Evolutionary conservation across 169 alveolate genomes (phyloP).

Genomic region (Plasmodium cynomolgi): DNA sequence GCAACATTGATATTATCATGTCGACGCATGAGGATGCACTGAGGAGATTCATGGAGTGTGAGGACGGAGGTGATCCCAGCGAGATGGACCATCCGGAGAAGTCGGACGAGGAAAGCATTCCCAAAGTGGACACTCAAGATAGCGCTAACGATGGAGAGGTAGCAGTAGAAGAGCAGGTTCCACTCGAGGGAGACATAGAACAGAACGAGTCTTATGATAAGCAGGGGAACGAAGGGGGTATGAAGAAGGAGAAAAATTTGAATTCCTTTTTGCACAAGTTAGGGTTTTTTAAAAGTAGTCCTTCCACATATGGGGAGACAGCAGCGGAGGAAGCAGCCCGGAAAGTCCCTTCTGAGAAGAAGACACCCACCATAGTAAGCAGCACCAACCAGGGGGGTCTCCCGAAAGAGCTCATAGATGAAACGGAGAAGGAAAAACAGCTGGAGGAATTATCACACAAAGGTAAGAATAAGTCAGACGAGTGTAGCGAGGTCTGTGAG

Average conservation of each 20-base stretch:
- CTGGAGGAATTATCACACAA: not conserved
- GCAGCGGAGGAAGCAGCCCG: not conserved
- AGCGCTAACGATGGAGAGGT: not conserved
- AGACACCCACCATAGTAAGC: not conserved
- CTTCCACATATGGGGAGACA: not conserved
- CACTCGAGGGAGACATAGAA: not conserved
- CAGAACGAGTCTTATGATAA: not conserved
- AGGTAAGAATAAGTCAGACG: not conserved
- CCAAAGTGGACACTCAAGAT: not conserved
- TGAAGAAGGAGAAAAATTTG: slow-evolving; percentile 37
- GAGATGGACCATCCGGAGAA: not conserved
- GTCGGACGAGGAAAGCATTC: not conserved
- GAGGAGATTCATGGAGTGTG: slow-evolving; percentile 40
- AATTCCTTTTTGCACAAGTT: slow-evolving; percentile 54
- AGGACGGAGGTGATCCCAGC: slow-evolving; percentile 20
- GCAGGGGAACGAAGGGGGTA: not conserved
- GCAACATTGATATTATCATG: slow-evolving; percentile 60
- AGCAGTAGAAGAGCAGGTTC: not conserved
- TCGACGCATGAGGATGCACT: slow-evolving; percentile 55
- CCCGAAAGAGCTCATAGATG: not conserved
- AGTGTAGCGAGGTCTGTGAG: not conserved
- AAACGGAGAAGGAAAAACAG: not conserved
- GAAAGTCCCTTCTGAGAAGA: not conserved
- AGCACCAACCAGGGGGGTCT: not conserved
- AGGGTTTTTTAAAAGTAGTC: slow-evolving; percentile 39